Conservation (phyloP, 129 eudicot genomes). For the Flaveria brownii region DNA sequence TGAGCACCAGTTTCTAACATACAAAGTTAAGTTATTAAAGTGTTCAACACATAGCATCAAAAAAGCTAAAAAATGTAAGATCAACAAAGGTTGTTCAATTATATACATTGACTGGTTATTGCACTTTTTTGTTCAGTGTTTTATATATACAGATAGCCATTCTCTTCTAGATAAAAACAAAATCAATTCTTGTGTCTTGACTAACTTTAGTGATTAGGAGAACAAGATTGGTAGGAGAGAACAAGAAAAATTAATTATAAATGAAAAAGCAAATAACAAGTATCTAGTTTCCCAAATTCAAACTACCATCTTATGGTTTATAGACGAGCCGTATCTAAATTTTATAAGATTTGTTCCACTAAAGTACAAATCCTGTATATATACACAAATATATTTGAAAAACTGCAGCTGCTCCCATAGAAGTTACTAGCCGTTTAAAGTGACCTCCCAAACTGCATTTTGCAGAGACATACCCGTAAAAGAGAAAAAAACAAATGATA, state of each 20-base stretch:
- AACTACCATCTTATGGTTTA: neutral
- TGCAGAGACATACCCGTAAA: neutral
- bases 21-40: conserved; percentile 22
- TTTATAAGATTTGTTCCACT: neutral
- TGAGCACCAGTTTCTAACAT: conserved; percentile 30
- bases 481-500: neutral
- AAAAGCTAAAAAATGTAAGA: neutral
- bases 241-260: neutral
- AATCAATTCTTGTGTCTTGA: too few species aligned
- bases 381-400: neutral
- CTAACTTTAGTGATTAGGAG: neutral
- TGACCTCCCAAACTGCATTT: neutral
- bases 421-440: neutral
- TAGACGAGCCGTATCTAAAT: neutral
- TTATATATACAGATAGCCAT: too few species aligned
- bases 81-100: neutral
- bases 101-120: neutral
- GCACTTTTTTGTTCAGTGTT: too few species aligned
- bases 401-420: neutral
- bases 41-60: neutral
- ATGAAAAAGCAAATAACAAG: neutral
- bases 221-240: neutral
- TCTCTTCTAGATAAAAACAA: too few species aligned
- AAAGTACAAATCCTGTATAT: neutral
- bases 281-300: neutral